Conservation (phyloP, 2,329 filamentous ascomycete genomes). For the Apiospora saccharicola region DNA sequence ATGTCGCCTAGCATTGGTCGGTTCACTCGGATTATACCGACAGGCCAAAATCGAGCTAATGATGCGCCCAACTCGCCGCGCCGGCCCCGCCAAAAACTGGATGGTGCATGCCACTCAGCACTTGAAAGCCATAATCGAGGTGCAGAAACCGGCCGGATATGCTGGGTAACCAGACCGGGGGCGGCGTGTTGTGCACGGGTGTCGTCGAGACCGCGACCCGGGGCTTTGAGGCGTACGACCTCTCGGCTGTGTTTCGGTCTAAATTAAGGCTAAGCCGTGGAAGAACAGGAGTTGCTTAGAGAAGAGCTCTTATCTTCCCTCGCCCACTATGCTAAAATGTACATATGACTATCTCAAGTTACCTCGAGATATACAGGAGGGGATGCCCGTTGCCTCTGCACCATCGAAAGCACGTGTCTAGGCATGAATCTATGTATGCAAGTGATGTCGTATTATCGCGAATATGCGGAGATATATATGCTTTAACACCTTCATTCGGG, state of each 20-base stretch:
- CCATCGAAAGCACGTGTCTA: too few species aligned
- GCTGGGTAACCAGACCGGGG: too few species aligned
- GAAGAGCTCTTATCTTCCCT: not conserved
- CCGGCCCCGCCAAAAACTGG: not conserved
- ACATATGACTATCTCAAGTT: not conserved
- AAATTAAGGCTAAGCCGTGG: too few species aligned
- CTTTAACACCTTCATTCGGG: not conserved
- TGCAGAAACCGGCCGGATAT: too few species aligned
- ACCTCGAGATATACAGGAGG: not conserved
- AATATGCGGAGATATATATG: not conserved
- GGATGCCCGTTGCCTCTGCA: not conserved
- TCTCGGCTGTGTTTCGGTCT: not conserved
- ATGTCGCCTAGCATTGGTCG: not conserved
- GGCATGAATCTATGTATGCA: too few species aligned
- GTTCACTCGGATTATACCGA: constrained; percentile 10
- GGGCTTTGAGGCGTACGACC: not conserved
- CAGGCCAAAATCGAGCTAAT: not conserved
- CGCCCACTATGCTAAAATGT: not conserved
- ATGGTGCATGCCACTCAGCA: not conserved
- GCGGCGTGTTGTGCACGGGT: not conserved
- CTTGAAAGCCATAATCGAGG: too few species aligned
- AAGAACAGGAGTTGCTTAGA: not conserved
- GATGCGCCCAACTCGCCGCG: not conserved
- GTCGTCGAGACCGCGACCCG: not conserved
- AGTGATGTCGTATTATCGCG: not conserved